These are phyloP conservation scores for Apiospora sp. DNA, from an alignment of 2,329 filamentous ascomycete genomes.

Conservation along the genomic window DNA sequence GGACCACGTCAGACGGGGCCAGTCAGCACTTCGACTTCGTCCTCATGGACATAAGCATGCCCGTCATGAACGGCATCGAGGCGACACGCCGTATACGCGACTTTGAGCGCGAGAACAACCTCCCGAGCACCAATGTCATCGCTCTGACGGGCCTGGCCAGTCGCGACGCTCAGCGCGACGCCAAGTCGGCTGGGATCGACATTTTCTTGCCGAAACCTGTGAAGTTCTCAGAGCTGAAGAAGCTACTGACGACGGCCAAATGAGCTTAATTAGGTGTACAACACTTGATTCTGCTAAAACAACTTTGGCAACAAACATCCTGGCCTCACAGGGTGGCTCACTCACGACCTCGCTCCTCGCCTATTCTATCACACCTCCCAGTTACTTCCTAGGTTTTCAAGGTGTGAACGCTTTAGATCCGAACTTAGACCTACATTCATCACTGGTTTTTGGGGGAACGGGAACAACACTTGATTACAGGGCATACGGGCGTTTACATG, in stretches of 20 bases:
- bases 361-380: not conserved
- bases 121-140: constrained; percentile 55
- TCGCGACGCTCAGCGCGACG: constrained; percentile 56
- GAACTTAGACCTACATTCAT: not conserved
- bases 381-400: not conserved
- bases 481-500: not conserved
- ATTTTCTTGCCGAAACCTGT: constrained; percentile 61
- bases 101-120: constrained; percentile 51
- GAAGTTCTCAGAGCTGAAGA: constrained; percentile 50
- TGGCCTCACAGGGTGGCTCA: not conserved
- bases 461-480: not conserved
- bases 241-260: constrained; percentile 28
- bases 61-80: constrained; percentile 59
- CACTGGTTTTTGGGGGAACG: not conserved
- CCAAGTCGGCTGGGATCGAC: constrained; percentile 49
- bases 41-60: constrained; percentile 63
- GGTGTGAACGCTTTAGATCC: not conserved
- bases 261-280: not conserved
- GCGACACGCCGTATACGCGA: constrained; percentile 57
- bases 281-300: not conserved
- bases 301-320: not conserved
- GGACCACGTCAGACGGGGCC: constrained; percentile 24
- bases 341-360: not conserved
- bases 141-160: constrained; percentile 62
- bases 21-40: constrained; percentile 44